Percentiles rank a stretch among this genome's conserved stretches.
Evolutionary conservation across 352 stramenopile species (phyloP).

Genomic region (Globisporangium rhizosaccharum): DNA sequence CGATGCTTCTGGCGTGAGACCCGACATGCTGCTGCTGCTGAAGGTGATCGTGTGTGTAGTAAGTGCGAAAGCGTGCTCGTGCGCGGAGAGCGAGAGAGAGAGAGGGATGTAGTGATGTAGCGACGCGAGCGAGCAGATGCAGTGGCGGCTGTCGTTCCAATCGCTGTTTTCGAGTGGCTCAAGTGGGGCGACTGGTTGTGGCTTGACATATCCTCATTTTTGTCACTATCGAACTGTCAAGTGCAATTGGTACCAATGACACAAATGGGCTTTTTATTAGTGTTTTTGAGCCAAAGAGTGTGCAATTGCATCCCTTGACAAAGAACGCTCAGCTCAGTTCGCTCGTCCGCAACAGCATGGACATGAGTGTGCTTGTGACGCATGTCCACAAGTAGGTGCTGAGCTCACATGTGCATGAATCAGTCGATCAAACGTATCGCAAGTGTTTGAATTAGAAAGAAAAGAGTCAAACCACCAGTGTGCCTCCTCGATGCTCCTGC

Average conservation of each 20-base stretch:
- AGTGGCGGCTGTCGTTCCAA: not conserved
- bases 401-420: no score
- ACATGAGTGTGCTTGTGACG: no score
- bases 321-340: not conserved
- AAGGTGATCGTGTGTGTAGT: not conserved
- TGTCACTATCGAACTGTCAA: not conserved
- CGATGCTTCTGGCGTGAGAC: conserved; percentile 77
- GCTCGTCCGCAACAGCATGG: no score
- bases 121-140: not conserved
- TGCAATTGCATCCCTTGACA: not conserved
- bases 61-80: no score
- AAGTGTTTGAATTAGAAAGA: no score
- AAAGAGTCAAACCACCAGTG: no score
- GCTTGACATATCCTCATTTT: not conserved
- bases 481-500: no score
- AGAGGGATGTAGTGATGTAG: not conserved
- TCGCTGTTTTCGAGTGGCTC: not conserved
- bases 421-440: no score
- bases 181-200: not conserved
- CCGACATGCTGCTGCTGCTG: conserved; percentile 35
- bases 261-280: not conserved
- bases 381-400: no score
- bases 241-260: not conserved
- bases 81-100: not conserved
- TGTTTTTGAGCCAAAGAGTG: not conserved